Base-by-base conservation (phyloP, 2,329 filamentous ascomycete species). In the Colletotrichum lentis region DNA sequence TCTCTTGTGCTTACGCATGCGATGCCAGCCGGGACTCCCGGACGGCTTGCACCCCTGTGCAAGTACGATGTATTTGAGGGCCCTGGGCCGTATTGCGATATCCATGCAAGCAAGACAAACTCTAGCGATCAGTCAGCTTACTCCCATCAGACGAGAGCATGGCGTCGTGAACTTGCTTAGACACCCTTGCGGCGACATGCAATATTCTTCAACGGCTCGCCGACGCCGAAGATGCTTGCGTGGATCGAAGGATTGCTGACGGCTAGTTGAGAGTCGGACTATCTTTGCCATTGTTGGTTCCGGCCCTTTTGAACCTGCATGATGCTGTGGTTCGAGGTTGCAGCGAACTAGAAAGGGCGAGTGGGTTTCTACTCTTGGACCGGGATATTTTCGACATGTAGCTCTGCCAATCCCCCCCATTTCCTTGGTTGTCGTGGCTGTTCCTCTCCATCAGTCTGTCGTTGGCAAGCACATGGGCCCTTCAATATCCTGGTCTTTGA, bases 141-240 rank as follows among this genome's bases (percentile, higher is more conserved):
- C 22, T 20, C 56, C 44, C 54, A 52, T 56, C 47, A 56, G 62
- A 50, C 24, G 24, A 65, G 62, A 61, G 35, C 16, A 52, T 41
- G 24, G 47, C 22, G 50, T 55, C 10, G 46, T 49, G 24, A 35
- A 64, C 31, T 27, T 59, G 41, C 43, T 12, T 44, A 46, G 31
- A 37, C 37, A 65, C 50, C 62, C 55, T 57, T 67, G 64, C 39
- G 55, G 44, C 56, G 50, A 61, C 61, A 68, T 69, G 64, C 52
- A 46, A 66, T 31, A 31, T 66, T 69, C 66, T 69, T 69, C 66
- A 69, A 69, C 66, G 66, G 66, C 66, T 66, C 10, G 22, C 31
- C 11, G 66, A 44, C 49, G 56, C 66, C 66, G 62, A 66, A 61
- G 55, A 66, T 65, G 66, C 55, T 57, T 61, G 44, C 52, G 66